Percentiles rank a stretch among this genome's conserved stretches.
Conservation (phyloP, 1,139 yeast species). For the Cylindricascospora bacillispora region DNA sequence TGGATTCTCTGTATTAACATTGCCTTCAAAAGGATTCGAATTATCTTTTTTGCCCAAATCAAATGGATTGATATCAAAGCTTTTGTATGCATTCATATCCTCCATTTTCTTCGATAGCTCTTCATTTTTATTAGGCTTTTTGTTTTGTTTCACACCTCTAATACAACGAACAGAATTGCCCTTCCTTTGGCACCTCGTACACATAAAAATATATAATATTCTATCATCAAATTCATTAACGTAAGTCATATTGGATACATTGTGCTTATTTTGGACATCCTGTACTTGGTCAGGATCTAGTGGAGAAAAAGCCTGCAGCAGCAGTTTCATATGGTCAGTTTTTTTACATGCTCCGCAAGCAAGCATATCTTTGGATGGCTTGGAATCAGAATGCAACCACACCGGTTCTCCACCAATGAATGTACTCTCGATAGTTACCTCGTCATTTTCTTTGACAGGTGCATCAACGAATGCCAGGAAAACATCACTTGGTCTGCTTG, state of each 20-base stretch:
- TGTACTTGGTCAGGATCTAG: conserved; percentile 31
- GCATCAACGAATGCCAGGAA: conserved; percentile 57
- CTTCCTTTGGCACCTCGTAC: conserved; percentile 58
- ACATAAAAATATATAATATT: conserved; percentile 65
- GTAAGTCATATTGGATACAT: conserved; percentile 8
- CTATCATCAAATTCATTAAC: conserved; percentile 63
- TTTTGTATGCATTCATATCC: conserved; percentile 29
- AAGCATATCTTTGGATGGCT: conserved; percentile 39
- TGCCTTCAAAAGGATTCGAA: conserved; percentile 27
- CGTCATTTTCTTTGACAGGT: conserved; percentile 29
- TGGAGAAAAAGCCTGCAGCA: conserved; percentile 73
- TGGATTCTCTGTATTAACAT: conserved; percentile 12
- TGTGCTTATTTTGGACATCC: conserved; percentile 9
- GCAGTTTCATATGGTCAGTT: conserved; percentile 43
- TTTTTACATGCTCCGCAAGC: conserved; percentile 52
- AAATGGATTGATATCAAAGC: conserved; percentile 34
- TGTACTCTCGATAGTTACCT: conserved; percentile 55
- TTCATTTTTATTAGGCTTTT: conserved; percentile 29
- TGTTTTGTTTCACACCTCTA: conserved; percentile 42
- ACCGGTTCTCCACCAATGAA: conserved; percentile 69
- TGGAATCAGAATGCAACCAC: conserved; percentile 43
- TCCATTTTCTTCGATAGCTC: conserved; percentile 33
- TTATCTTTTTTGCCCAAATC: conserved; percentile 21
- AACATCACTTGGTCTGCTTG: conserved; percentile 19
- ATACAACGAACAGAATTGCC: conserved; percentile 61